These are phyloP conservation scores for Micractinium conductrix DNA, from an alignment of 139 green algal genomes.

Conservation along the genomic window DNA sequence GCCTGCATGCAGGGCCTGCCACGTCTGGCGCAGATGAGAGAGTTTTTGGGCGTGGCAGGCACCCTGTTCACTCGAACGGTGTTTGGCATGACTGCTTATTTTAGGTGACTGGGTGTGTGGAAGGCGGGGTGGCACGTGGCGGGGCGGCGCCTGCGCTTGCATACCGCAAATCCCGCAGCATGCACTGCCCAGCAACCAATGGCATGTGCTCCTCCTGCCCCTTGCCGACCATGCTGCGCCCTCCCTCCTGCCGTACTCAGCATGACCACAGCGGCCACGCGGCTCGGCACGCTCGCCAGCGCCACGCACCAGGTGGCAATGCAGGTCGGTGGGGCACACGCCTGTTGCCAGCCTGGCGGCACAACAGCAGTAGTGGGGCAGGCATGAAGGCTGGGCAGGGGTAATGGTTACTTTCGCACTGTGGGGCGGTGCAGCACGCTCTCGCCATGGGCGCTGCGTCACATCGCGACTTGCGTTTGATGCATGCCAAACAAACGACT, in stretches of 20 bases:
- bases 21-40: constrained; percentile 22
- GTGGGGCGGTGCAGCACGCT: too few species aligned
- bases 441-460: too few species aligned
- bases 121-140: too few species aligned
- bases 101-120: constrained; percentile 19
- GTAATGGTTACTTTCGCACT: too few species aligned
- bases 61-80: constrained; percentile 61
- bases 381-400: too few species aligned
- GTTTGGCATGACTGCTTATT: constrained; percentile 65
- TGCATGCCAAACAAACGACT: too few species aligned
- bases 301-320: constrained; percentile 75
- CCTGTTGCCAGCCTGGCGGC: too few species aligned
- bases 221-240: not conserved
- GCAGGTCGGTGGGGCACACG: constrained; percentile 39
- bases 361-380: too few species aligned
- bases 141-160: not conserved
- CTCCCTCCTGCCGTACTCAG: not conserved
- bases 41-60: constrained; percentile 50
- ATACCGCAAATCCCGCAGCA: not conserved
- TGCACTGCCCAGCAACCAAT: not conserved
- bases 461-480: too few species aligned
- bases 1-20: constrained; percentile 55
- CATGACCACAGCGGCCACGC: constrained; percentile 57
- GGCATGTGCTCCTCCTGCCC: not conserved
- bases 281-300: constrained; percentile 47